Conservation (phyloP, 495 filamentous ascomycete species). For the Penicillium bovifimosum region DNA sequence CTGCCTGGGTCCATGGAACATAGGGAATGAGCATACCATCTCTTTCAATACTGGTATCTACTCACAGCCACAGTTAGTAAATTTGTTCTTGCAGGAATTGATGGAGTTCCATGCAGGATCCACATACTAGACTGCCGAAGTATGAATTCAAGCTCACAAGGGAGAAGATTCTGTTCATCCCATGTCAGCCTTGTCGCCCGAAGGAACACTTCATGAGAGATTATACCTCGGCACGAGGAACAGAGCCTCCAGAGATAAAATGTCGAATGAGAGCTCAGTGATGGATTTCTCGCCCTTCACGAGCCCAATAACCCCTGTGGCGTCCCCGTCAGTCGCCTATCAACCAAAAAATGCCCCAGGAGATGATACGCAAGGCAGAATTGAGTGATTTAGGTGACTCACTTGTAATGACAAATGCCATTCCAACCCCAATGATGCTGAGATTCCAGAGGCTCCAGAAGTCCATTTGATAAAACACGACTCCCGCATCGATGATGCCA, state of each 20-base stretch:
- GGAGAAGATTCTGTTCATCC: slow-evolving; percentile 62
- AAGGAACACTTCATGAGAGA: not conserved
- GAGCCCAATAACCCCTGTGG: slow-evolving; percentile 67
- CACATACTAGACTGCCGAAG: slow-evolving; percentile 69
- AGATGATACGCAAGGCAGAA: slow-evolving; percentile 11
- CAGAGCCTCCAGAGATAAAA: slow-evolving; percentile 81
- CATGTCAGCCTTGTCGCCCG: slow-evolving; percentile 13
- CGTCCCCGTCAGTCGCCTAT: slow-evolving; percentile 7
- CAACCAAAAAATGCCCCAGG: not conserved
- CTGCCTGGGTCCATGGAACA: not conserved
- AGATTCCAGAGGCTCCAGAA: slow-evolving; percentile 91
- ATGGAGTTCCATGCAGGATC: slow-evolving; percentile 2
- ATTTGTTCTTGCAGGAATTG: slow-evolving; percentile 1
- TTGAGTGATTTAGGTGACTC: slow-evolving; percentile 33
- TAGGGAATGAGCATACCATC: slow-evolving; percentile 49
- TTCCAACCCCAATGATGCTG: slow-evolving; percentile 76
- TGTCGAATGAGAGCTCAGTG: slow-evolving; percentile 77
- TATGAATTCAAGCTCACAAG: slow-evolving; percentile 85
- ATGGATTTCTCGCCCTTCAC: slow-evolving; percentile 52
- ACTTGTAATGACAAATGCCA: slow-evolving; percentile 67
- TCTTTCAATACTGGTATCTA: slow-evolving; percentile 82
- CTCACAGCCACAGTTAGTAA: slow-evolving; percentile 24
- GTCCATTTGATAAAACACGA: slow-evolving; percentile 77
- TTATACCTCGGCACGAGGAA: slow-evolving; percentile 75
- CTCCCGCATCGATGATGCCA: slow-evolving; percentile 74